These are phyloP conservation scores for Fusarium brevicatenulatum DNA, from an alignment of 2,329 filamentous ascomycete genomes.

Conservation along the genomic window DNA sequence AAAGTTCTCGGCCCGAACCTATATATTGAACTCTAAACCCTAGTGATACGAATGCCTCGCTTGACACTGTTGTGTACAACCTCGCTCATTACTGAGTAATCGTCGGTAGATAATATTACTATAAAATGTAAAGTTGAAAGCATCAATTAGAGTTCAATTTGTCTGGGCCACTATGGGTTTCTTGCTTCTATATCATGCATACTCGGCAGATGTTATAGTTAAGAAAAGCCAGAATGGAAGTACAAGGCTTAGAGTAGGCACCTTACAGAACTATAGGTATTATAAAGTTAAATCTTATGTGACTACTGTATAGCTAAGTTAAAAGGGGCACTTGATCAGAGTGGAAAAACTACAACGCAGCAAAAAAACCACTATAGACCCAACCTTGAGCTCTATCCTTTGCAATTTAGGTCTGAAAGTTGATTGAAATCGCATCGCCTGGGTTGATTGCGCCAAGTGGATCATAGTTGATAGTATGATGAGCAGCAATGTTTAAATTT, in stretches of 20 bases:
- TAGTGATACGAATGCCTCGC: neutral
- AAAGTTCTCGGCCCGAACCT: neutral
- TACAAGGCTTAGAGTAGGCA: neutral
- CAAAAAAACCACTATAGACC: neutral
- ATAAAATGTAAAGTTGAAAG: neutral
- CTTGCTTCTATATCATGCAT: neutral
- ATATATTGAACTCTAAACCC: neutral
- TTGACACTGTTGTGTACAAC: neutral
- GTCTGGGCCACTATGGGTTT: neutral
- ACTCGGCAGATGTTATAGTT: neutral
- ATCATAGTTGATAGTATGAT: neutral
- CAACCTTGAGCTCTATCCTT: neutral
- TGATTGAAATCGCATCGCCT: neutral
- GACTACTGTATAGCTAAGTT: neutral
- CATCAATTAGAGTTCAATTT: neutral
- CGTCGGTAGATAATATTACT: neutral
- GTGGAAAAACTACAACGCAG: neutral
- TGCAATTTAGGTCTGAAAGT: neutral
- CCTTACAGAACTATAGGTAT: fast-evolving
- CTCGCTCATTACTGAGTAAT: neutral
- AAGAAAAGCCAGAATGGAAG: neutral
- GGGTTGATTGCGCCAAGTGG: neutral
- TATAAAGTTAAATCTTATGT: neutral
- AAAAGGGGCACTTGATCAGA: neutral
- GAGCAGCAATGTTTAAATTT: neutral